Evolutionary conservation across 495 filamentous ascomycete genomes (phyloP), one percentile per base, ranked within the genome.

Genomic region (Aspergillus leporis): DNA sequence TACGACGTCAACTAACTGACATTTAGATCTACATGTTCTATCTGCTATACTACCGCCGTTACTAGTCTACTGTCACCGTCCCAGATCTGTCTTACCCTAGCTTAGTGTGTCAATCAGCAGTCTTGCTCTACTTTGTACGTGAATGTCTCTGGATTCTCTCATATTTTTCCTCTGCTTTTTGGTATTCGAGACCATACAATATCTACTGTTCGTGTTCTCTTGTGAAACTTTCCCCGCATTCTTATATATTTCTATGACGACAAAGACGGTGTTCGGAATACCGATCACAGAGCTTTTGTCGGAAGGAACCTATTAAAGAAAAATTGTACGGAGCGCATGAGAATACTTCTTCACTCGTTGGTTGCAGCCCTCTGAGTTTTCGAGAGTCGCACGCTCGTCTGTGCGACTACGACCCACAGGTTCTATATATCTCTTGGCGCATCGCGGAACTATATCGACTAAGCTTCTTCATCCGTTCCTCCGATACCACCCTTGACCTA

Each of bases 401-500:
- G 43, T 47, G 43, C 43, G 43, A 47, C 43, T 21, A 18, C 51
- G 51, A 53, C 51, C 51, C 51, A 53, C 51, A 21, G 8, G 0
- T 53, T 36, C 51, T 51, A 38, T 32, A 30, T 51, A 58, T 60
- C 43, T 60, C 58, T 58, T 60, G 61, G 61, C 57, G 55, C 19
- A 32, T 38, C 61, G 12, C 36, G 21, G 22, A 60, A 61, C 63
- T 65, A 59, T 59, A 60, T 48, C 49, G 46, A 40, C 60, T 57
- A 55, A 45, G 25, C 40, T 41, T 53, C 60, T 61, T 61, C 67
- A 69, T 77, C 74, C 74, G 73, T 75, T 77, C 66, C 71, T 62
- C 74, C 74, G 74, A 66, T 59, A 57, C 59, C 45, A 52, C 61
- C 59, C 54, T 50, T 6, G 16, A 58, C 51, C 54, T 30, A 58